Evolutionary conservation across 371 early-diverging fungal genomes (phyloP).

Genomic region (Blakeslea trispora): DNA sequence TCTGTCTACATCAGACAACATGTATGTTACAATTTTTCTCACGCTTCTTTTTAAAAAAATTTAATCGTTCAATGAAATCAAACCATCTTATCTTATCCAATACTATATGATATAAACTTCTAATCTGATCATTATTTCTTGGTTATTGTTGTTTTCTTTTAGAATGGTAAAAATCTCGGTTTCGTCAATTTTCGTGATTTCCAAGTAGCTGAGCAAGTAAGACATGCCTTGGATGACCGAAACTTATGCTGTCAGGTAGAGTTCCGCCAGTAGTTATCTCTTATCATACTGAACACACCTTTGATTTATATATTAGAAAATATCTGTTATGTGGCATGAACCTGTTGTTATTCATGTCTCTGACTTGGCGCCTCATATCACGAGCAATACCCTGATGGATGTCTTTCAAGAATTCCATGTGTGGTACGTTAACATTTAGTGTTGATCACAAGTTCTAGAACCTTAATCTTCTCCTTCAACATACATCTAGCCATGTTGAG

Average conservation of each 20-base stretch:
- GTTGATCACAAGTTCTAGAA: neutral
- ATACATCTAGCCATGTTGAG: constrained; percentile 82
- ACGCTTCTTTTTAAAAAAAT: constrained; percentile 8
- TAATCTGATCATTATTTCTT: too few relatives aligned
- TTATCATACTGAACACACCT: neutral
- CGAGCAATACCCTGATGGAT: constrained; percentile 66
- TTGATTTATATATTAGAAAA: constrained; percentile 18
- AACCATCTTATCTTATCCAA: constrained; percentile 6
- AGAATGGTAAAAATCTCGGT: constrained; percentile 71
- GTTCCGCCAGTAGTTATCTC: neutral
- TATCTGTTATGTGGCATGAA: constrained; percentile 29
- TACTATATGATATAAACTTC: neutral
- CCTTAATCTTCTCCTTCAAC: neutral
- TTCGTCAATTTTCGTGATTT: constrained; percentile 79
- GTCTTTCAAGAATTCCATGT: constrained; percentile 77
- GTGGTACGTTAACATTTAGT: constrained; percentile 58
- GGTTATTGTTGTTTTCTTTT: constrained; percentile 1
- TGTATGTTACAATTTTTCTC: constrained; percentile 9
- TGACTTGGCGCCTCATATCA: constrained; percentile 80
- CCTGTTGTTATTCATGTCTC: constrained; percentile 78
- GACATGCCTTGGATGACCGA: constrained; percentile 76
- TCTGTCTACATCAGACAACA: constrained; percentile 10
- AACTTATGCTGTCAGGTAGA: constrained; percentile 55
- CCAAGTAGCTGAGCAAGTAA: constrained; percentile 69
- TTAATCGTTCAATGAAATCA: constrained; percentile 5